Base-by-base conservation (phyloP, 208 protist species). In the Trypanosoma brucei region DNA sequence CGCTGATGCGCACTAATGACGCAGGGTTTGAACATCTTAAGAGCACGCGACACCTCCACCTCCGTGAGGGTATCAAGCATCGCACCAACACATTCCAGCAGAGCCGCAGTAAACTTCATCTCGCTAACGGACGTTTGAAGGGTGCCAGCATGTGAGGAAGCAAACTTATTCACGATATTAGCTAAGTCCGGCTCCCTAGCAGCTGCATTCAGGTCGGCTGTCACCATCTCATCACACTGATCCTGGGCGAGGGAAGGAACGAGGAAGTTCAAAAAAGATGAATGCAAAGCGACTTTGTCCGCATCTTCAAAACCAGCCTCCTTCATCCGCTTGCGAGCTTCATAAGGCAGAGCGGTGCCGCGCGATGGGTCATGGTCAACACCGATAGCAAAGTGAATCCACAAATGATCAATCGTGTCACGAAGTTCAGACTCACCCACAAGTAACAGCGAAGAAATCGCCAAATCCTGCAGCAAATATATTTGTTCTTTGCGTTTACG, bases 31-130 rank as follows among this genome's bases (percentile, higher is more conserved):
- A 90, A 90, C 33, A 56, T 62, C 44, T 77, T 70, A 8, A 72
- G 57, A 2, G 74, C 69, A 36, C 72, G 75, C 1, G 70, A 54
- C 22, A 87, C 8, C 56, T 93, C 83, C 8, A 72, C 71, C 35
- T 88, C 80, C 8, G 86, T 93, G 11, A 93, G 52, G 3, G 86
- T 87, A 39, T 93, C 86, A 34, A 88, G 62, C 49, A 93, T 62
- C 9, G 72, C 65, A 0, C 83, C 86, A 8, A 93, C 49, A 56
- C 79, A 84, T 3, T 63, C 57, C 35, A 79, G 52, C 9, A 90
- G 68, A 3, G 80, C 72, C 39, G 65, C 59, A 4, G 79, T 72
- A 52, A 93, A 93, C 30, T 2, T 38, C 9, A 66, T 54, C 53
- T 70, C 57, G 2, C 55, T 35, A 1, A 37, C 14, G 2, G 57